phyloP scores from a whole-genome alignment of 2,329 filamentous ascomycete species.

The Sporothrix sp. region DNA sequence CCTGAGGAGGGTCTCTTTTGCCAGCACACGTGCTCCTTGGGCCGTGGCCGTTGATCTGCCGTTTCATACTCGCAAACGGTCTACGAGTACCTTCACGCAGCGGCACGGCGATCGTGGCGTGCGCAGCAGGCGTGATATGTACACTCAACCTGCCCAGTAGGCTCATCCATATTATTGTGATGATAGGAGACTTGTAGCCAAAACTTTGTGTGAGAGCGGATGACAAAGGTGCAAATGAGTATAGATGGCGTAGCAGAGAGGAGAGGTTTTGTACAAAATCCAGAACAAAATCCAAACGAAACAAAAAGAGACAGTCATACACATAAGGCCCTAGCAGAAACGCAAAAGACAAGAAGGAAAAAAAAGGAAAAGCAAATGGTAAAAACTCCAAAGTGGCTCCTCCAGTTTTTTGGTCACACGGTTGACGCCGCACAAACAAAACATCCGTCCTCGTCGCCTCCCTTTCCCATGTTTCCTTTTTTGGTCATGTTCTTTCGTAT shows the following conservation, averaged over 20 bases:
- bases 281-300: background rate
- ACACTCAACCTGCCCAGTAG: too few relatives aligned
- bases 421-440: conserved; percentile 1
- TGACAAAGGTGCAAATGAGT: background rate
- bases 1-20: too few relatives aligned
- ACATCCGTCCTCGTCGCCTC: background rate
- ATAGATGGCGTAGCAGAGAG: conserved; percentile 3
- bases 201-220: background rate
- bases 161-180: too few relatives aligned
- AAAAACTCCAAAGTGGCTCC: conserved; percentile 5
- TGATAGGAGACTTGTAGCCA: too few relatives aligned
- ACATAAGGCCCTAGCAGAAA: conserved; percentile 1
- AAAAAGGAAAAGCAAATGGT: background rate
- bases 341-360: background rate
- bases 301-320: conserved; percentile 2
- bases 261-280: conserved; percentile 5
- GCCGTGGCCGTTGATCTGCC: too few relatives aligned
- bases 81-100: too few relatives aligned
- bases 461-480: conserved; percentile 18
- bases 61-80: too few relatives aligned
- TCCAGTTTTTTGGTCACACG: background rate
- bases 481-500: conserved; percentile 15
- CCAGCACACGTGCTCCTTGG: too few relatives aligned
- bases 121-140: too few relatives aligned
- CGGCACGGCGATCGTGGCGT: too few relatives aligned